Evolutionary conservation across 192 early-diverging fungal species (phyloP).

Genomic region (Coemansia pectinata): DNA sequence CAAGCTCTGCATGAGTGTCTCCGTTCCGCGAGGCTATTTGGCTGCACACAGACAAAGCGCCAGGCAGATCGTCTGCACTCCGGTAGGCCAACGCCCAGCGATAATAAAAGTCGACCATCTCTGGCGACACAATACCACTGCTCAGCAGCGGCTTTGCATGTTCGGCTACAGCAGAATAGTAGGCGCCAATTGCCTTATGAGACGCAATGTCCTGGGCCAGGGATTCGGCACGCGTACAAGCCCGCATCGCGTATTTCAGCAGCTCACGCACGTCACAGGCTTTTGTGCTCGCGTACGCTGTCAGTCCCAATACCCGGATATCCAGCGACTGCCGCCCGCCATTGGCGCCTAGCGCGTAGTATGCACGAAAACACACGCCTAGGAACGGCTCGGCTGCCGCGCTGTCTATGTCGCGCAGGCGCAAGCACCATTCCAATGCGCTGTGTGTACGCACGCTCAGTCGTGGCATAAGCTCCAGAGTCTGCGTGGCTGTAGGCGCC

Average conservation of each 20-base stretch:
- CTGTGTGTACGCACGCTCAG: slow-evolving; percentile 15
- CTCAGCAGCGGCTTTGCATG: slow-evolving; percentile 1
- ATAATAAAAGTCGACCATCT: slow-evolving; percentile 3
- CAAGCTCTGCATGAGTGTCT: slow-evolving; percentile 4
- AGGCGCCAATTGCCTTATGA: neutral
- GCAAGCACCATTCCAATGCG: slow-evolving; percentile 44
- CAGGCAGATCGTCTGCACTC: neutral
- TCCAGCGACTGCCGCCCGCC: slow-evolving; percentile 4
- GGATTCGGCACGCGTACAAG: slow-evolving; percentile 7
- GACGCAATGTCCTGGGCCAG: neutral
- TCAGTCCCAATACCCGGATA: slow-evolving; percentile 27
- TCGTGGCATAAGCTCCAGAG: neutral
- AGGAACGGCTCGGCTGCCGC: slow-evolving; percentile 26
- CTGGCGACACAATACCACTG: neutral
- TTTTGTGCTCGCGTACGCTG: slow-evolving; percentile 30
- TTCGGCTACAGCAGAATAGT: slow-evolving; percentile 21
- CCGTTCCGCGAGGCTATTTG: neutral
- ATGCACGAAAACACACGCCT: slow-evolving; percentile 39
- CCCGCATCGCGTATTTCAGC: slow-evolving; percentile 27
- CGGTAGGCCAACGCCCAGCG: neutral
- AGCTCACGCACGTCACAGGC: slow-evolving; percentile 36
- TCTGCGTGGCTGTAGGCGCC: neutral
- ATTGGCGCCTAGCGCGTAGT: slow-evolving; percentile 31
- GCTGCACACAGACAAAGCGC: neutral
- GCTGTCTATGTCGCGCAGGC: slow-evolving; percentile 22